phyloP scores from a whole-genome alignment of 2,329 filamentous ascomycete species.

The Aspergillus tubingensis region DNA sequence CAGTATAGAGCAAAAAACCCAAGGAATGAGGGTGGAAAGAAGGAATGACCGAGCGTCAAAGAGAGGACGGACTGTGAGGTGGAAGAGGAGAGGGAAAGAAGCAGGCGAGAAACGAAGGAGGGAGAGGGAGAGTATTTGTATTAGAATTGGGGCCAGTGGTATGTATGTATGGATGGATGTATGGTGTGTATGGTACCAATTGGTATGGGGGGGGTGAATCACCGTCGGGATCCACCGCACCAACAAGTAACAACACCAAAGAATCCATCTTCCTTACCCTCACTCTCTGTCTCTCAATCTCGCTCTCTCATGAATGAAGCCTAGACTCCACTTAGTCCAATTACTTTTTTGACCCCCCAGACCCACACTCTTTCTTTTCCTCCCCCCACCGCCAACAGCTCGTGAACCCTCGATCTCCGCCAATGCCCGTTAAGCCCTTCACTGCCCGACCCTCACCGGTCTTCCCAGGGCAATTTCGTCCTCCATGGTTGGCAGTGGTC shows the following conservation, averaged over 20 bases:
- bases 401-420: background rate
- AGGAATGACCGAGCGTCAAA: conserved; percentile 24
- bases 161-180: background rate
- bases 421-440: background rate
- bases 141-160: background rate
- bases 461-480: background rate
- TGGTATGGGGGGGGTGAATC: background rate
- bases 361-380: background rate
- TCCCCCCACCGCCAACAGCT: background rate
- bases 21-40: conserved; percentile 17
- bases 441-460: conserved; percentile 1
- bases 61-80: conserved; percentile 8
- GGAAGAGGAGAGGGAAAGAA: conserved; percentile 10
- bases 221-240: too few species aligned
- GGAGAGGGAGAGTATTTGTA: background rate
- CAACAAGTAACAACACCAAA: too few species aligned
- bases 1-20: conserved; percentile 17
- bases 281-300: too few species aligned
- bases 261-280: too few species aligned
- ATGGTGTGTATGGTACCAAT: background rate
- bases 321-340: too few species aligned
- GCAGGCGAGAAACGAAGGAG: conserved; percentile 1
- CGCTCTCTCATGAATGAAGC: too few species aligned
- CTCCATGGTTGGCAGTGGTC: background rate
- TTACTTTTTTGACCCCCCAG: background rate